These are phyloP conservation scores for Aspergillus floridensis DNA, from an alignment of 2,329 filamentous ascomycete genomes.

Conservation along the genomic window DNA sequence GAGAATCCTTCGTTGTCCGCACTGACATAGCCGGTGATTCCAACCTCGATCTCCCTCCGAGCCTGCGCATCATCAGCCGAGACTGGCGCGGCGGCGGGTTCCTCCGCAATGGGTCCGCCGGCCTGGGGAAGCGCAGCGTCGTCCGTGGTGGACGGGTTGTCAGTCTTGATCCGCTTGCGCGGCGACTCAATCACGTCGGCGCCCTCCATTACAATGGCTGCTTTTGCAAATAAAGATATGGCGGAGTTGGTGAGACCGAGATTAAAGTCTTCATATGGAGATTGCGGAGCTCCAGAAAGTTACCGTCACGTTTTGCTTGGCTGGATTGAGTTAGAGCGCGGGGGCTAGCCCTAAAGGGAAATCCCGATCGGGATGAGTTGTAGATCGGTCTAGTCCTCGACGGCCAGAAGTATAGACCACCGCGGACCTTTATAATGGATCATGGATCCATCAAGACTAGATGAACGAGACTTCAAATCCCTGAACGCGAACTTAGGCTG, in stretches of 20 bases:
- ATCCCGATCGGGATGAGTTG: conserved; percentile 22
- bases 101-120: conserved; percentile 13
- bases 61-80: conserved; percentile 29
- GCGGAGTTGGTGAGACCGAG: conserved; percentile 12
- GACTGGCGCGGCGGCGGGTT: conserved; percentile 8
- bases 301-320: conserved; percentile 5
- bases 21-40: conserved; percentile 64
- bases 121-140: conserved; percentile 17
- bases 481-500: too few relatives aligned
- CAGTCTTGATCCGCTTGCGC: conserved; percentile 37
- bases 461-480: too few relatives aligned
- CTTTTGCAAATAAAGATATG: neutral
- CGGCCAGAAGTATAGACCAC: too few relatives aligned
- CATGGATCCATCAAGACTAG: too few relatives aligned
- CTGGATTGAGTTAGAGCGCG: conserved; percentile 23
- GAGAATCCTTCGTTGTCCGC: conserved; percentile 57
- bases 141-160: conserved; percentile 19
- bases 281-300: conserved; percentile 15
- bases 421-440: too few relatives aligned
- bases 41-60: conserved; percentile 49
- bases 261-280: conserved; percentile 21
- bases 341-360: conserved; percentile 27
- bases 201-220: conserved; percentile 28
- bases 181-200: conserved; percentile 34
- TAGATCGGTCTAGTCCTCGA: too few relatives aligned